A percentile compares a stretch with the other conserved stretches of the same genome.
Evolutionary conservation across 1,139 yeast genomes (phyloP).

Genomic region (Groenewaldozyma auringiensis): DNA sequence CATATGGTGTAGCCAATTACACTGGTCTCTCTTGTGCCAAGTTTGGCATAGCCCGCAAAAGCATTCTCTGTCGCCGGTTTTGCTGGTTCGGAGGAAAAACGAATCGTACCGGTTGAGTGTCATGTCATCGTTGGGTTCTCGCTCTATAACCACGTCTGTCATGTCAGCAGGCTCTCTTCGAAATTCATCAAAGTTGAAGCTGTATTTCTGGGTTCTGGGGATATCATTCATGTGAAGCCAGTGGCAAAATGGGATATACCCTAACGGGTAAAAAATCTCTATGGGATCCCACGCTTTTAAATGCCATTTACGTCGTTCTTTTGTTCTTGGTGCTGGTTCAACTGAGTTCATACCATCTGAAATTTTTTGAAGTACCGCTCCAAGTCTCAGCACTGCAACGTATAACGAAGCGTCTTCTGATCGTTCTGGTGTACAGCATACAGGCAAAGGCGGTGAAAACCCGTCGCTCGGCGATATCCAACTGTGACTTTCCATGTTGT

Average conservation of each 20-base stretch:
- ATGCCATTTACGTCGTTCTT: slow-evolving; percentile 10
- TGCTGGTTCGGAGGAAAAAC: slow-evolving; percentile 12
- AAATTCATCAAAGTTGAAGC: slow-evolving; percentile 15
- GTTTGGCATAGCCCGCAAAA: slow-evolving; percentile 20
- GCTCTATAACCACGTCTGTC: slow-evolving; percentile 7
- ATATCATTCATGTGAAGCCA: slow-evolving; percentile 19
- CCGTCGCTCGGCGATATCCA: slow-evolving; percentile 9
- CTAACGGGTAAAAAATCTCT: slow-evolving; percentile 18
- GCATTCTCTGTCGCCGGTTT: slow-evolving; percentile 15
- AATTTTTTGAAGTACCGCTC: slow-evolving; percentile 1
- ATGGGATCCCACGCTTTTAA: slow-evolving; percentile 19
- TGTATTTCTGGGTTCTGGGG: slow-evolving; percentile 10
- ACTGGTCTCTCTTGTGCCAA: slow-evolving; percentile 21
- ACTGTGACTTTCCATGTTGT: slow-evolving; percentile 11
- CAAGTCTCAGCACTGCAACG: slow-evolving; percentile 14
- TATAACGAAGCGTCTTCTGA: slow-evolving; percentile 13
- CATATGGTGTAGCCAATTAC: slow-evolving; percentile 22
- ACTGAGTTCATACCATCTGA: slow-evolving; percentile 1
- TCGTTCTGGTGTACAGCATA: slow-evolving; percentile 3
- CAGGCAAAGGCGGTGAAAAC: slow-evolving; percentile 7
- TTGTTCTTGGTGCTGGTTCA: slow-evolving; percentile 8
- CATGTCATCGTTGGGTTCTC: slow-evolving; percentile 14
- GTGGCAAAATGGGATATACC: slow-evolving; percentile 15
- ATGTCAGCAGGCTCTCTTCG: slow-evolving; percentile 11
- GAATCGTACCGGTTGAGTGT: slow-evolving; percentile 18